Conservation (phyloP, 192 early-diverging fungal genomes). For the Gonapodya prolifera region DNA sequence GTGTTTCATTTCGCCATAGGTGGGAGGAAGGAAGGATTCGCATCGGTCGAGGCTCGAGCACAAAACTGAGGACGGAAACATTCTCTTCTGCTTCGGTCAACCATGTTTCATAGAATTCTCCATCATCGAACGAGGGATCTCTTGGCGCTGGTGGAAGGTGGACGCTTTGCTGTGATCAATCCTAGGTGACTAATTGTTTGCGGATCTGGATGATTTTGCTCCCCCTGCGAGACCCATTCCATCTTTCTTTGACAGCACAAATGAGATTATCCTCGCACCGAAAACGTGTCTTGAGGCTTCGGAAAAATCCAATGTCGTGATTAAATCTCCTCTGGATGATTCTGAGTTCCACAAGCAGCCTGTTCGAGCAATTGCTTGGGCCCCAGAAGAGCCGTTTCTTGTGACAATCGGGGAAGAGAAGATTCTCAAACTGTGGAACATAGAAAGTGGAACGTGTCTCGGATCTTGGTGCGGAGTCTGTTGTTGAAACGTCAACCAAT, state of each 20-base stretch:
- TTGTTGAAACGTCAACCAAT: neutral
- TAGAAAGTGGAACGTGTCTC: conserved; percentile 10
- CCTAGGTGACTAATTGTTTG: neutral
- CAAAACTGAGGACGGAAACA: too few species aligned
- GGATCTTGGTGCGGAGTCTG: conserved; percentile 22
- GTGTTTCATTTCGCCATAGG: too few species aligned
- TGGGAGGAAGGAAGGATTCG: too few species aligned
- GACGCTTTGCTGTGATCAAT: neutral
- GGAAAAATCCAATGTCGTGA: neutral
- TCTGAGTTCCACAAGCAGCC: neutral
- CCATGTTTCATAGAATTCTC: conserved; percentile 7
- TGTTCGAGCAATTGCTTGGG: neutral
- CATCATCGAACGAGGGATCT: conserved; percentile 28
- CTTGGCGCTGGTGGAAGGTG: conserved; percentile 18
- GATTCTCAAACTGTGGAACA: conserved; percentile 50
- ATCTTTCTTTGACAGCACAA: neutral
- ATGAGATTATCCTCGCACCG: neutral
- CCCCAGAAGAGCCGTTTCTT: conserved; percentile 19
- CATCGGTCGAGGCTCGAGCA: too few species aligned
- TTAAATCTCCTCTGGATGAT: neutral
- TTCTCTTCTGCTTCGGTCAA: too few species aligned
- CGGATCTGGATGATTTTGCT: neutral
- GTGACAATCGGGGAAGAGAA: conserved; percentile 57
- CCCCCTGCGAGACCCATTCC: neutral
- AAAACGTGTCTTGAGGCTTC: neutral